A percentile compares a stretch with the other conserved stretches of the same genome.
phyloP scores from a whole-genome alignment of 495 filamentous ascomycete species.

The Aspergillus avenaceus region DNA sequence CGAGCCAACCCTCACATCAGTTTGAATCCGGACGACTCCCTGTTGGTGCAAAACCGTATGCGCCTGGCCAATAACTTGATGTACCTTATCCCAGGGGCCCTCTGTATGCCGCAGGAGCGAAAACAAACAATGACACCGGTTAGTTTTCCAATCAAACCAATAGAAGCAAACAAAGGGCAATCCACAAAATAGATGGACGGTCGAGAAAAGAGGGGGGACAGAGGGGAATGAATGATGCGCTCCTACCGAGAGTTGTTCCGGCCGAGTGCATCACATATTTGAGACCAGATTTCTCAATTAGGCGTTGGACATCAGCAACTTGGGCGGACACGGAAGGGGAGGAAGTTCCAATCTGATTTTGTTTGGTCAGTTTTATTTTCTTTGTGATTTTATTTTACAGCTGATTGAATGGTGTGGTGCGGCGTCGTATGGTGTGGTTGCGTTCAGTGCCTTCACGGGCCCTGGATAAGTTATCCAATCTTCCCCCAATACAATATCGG shows the following conservation, averaged over 20 bases:
- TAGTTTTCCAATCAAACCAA: not conserved
- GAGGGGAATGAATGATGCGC: constrained; percentile 1
- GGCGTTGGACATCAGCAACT: constrained; percentile 83
- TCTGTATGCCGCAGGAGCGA: constrained; percentile 47
- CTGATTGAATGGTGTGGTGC: not conserved
- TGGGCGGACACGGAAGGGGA: constrained; percentile 80
- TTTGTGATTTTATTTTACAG: not conserved
- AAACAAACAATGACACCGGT: not conserved
- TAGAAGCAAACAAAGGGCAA: not conserved
- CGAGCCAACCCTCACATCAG: constrained; percentile 81
- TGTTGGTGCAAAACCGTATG: constrained; percentile 79
- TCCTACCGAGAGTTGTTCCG: constrained; percentile 83
- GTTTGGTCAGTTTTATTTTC: constrained; percentile 23
- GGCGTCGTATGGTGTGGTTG: not conserved
- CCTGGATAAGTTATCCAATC: too few relatives aligned
- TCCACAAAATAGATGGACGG: not conserved
- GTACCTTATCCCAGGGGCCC: constrained; percentile 86
- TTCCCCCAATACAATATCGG: too few relatives aligned
- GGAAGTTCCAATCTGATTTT: constrained; percentile 68
- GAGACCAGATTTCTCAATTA: constrained; percentile 74
- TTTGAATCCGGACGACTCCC: constrained; percentile 80
- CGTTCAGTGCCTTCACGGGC: not conserved
- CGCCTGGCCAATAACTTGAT: constrained; percentile 84
- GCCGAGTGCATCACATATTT: constrained; percentile 86
- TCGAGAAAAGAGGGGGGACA: not conserved